Evolutionary conservation across 2,329 filamentous ascomycete species (phyloP).

Genomic region (Arachnomyces sp.): DNA sequence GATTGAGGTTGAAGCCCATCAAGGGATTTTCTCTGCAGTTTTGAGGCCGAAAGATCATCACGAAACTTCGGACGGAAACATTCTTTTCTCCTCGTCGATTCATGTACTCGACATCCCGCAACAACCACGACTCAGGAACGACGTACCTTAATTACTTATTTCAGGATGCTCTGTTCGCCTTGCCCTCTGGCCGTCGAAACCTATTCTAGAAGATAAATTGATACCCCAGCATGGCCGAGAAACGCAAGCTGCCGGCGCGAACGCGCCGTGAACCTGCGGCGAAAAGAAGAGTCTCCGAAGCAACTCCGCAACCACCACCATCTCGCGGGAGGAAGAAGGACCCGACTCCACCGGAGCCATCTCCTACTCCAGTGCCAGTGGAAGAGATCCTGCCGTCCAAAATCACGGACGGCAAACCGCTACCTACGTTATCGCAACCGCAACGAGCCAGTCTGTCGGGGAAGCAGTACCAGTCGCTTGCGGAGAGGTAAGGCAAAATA

Average conservation of each 20-base stretch:
- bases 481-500: slow-evolving; percentile 39
- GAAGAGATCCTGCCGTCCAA: slow-evolving; percentile 43
- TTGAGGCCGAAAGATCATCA: too few species aligned
- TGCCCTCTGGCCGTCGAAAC: too few species aligned
- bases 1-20: too few species aligned
- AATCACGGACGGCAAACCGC: slow-evolving; percentile 43
- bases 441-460: slow-evolving; percentile 42
- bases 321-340: slow-evolving; percentile 22
- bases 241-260: slow-evolving; percentile 35
- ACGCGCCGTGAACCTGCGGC: slow-evolving; percentile 36
- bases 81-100: too few species aligned
- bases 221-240: slow-evolving; percentile 29
- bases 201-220: not conserved
- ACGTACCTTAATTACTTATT: too few species aligned
- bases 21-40: too few species aligned
- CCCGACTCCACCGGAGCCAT: slow-evolving; percentile 25
- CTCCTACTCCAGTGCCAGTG: slow-evolving; percentile 18
- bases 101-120: too few species aligned
- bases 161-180: too few species aligned
- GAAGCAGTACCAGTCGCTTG: slow-evolving; percentile 52
- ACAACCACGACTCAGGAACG: too few species aligned
- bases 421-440: slow-evolving; percentile 46
- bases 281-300: slow-evolving; percentile 36
- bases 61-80: too few species aligned
- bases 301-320: slow-evolving; percentile 23